Evolutionary conservation across 2,329 filamentous ascomycete genomes (phyloP), one percentile per base, ranked within the genome.

Genomic region (Apiospora malaysiana): DNA sequence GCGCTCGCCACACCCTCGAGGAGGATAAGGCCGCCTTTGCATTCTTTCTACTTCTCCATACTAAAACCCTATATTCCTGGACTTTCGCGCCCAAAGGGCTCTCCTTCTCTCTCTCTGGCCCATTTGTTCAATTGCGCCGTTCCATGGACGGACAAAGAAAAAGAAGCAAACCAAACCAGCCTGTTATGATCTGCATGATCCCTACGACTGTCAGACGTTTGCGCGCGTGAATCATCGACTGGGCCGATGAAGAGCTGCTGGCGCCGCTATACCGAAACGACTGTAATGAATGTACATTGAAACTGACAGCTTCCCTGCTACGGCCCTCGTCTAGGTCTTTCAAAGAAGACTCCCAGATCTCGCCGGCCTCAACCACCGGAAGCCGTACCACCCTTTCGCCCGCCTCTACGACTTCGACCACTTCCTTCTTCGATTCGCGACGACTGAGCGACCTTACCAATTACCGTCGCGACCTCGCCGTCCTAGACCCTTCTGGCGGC

Each of bases 401-500:
- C 14, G 59, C 83, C 27, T 74, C 82, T 71, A 84, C 84, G 72
- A 82, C 84, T 66, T 79, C 43, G 40, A 67, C n/a, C 40, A 45
- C 81, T 73, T 82, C 83, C 71, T 88, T 88, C 65, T 70, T 69
- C 84, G 86, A 87, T 80, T 88, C 88, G 74, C 87, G 85, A 77
- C 84, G 87, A 75, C 80, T 87, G 78, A 88, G 85, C 83, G 90
- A 92, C 78, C 87, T 93, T 76, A 85, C 85, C 78, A 91, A 92
- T 79, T 92, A 93, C 79, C 90, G 91, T 77, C 92, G 91, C 82
- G 91, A 94, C 76, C 87, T 93, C 70, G 87, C 90, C 75, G 88
- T 91, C 71, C 85, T 93, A 77, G 91, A 93, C 73, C 87, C 88
- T 45, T 85, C 87, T 71, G 87, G 89, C 74, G 83, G 82, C 73